Evolutionary conservation across 2,329 filamentous ascomycete species (phyloP), one percentile per base, ranked within the genome.

Genomic region (Proliferodiscus dingleyae): DNA sequence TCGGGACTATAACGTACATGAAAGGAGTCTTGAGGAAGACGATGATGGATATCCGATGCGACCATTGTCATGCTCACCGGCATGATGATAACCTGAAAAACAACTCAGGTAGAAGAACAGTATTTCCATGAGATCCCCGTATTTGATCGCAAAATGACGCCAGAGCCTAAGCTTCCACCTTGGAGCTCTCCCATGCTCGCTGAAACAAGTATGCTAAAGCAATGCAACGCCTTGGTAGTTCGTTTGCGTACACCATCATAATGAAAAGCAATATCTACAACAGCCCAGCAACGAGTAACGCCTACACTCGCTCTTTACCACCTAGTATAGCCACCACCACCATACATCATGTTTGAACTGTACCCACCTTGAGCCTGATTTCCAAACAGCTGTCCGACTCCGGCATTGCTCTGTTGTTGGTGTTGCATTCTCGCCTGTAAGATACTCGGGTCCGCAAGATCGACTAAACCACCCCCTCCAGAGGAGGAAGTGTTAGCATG

Each of bases 401-500:
- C 83, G 71, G 81, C 81, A 77, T 82, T 86, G 73, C 82, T 85
- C 73, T 86, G 83, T 60, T 82, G 78, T 74, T 85, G 81, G 75
- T 93, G 87, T 72, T 94, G 90, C 79, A 95, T 86, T 80, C 90
- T 88, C 71, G 89, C 89, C 78, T 95, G 90, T 79, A 97, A 83
- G 80, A 96, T 96, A 80, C 89, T 95, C 80, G 91, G 91, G 89
- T 97, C 90, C 79, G 87, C 89, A 90, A 95, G 89, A 94, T 97
- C 90, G 77, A 94, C 90, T 91, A 96, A 83, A 78, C 88, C 90
- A 87, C 89, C 88, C 82, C 89, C 90, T 78, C 87, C 87, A 83
- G 89, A 95, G 83, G 91, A 97, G 87, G 90, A 95, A 91, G 91
- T 96, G 89, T 96, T 95, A 93, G 89, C 91, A 85, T 96, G 90